Conservation (phyloP, 805 yeast species). For the Metschnikowia colocasiae region DNA sequence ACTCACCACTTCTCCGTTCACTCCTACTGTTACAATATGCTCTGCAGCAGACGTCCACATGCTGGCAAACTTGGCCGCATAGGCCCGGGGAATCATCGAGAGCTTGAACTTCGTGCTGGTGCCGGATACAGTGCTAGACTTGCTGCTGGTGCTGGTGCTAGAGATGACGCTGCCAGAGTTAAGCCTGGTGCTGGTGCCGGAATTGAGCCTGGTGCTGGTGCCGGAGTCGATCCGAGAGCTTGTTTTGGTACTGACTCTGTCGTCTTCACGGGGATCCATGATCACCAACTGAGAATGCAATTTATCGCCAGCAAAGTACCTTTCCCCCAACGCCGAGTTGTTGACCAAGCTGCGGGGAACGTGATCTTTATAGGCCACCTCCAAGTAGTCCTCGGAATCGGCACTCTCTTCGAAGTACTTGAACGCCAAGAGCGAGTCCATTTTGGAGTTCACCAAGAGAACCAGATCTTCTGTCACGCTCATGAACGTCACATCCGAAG, state of each 20-base stretch:
- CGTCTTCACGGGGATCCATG: conserved; percentile 15
- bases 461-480: conserved; percentile 17
- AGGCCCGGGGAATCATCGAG: conserved; percentile 34
- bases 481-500: conserved; percentile 31
- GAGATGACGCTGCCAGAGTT: too few relatives aligned
- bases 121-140: not conserved
- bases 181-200: too few relatives aligned
- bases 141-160: not conserved
- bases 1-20: conserved; percentile 35
- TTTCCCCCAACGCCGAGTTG: conserved; percentile 22
- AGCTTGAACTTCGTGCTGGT: conserved; percentile 17
- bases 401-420: conserved; percentile 10
- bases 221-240: too few relatives aligned
- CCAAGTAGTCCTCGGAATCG: not conserved
- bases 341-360: conserved; percentile 32
- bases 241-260: too few relatives aligned
- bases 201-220: too few relatives aligned
- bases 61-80: conserved; percentile 19
- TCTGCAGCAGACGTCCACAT: conserved; percentile 19
- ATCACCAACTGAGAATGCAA: conserved; percentile 31
- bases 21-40: conserved; percentile 28
- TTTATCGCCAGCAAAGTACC: conserved; percentile 34
- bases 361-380: conserved; percentile 28
- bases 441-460: conserved; percentile 28
- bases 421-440: conserved; percentile 35